Percentiles rank a stretch among this genome's conserved stretches.
Conservation (phyloP, 176 grass and related monocot species). For the Aegilops sharonensis region DNA sequence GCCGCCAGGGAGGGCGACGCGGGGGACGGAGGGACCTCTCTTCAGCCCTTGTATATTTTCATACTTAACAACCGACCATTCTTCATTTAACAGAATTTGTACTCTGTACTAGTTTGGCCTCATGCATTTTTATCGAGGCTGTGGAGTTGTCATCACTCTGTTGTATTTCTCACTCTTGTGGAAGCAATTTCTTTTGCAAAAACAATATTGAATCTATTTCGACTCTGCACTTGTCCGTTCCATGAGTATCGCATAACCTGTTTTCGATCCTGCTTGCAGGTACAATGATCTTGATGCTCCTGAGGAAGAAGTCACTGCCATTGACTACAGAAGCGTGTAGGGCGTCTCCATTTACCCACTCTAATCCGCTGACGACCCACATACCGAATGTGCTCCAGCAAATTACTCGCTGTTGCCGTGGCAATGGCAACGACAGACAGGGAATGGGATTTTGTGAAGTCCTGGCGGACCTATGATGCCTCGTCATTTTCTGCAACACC, state of each 20-base stretch:
- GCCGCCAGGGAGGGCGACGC: too few relatives aligned
- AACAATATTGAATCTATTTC: not conserved
- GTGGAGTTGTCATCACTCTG: not conserved
- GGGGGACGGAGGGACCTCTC: not conserved
- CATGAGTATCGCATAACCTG: not conserved
- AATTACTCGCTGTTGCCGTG: not conserved
- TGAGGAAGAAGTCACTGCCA: slow-evolving; percentile 53
- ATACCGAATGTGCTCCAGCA: not conserved
- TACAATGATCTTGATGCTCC: slow-evolving; percentile 79
- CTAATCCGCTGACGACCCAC: not conserved
- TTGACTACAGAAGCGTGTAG: slow-evolving; percentile 84
- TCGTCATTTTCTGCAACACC: not conserved
- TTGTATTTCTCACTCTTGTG: not conserved
- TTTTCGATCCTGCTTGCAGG: slow-evolving; percentile 37
- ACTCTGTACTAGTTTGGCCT: not conserved
- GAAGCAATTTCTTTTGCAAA: not conserved
- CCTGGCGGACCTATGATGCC: not conserved
- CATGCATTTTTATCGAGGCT: not conserved
- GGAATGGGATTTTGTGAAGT: not conserved
- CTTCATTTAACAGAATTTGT: not conserved
- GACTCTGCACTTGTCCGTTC: not conserved
- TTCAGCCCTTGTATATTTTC: not conserved
- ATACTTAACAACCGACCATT: not conserved
- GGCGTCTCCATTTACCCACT: not conserved
- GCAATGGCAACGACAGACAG: not conserved